Conservation (phyloP, 140 eudicot species). For the Bidens hawaiensis region DNA sequence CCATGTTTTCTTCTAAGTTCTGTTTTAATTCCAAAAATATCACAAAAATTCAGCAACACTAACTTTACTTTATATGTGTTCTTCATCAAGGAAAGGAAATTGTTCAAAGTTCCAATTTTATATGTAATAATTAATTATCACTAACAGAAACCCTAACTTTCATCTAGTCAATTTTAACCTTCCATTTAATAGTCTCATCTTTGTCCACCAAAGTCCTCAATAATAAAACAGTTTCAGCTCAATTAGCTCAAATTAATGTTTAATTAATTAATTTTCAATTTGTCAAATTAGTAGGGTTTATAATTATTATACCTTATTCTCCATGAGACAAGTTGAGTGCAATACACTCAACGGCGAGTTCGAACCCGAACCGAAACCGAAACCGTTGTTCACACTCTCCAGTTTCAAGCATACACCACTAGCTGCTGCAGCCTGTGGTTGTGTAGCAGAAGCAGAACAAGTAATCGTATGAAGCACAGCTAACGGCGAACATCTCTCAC, state of each 20-base stretch:
- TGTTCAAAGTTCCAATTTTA: too few relatives aligned
- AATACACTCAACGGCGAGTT: constrained; percentile 57
- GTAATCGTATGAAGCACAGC: constrained; percentile 83
- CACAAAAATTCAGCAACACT: too few relatives aligned
- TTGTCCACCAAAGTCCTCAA: constrained; percentile 41
- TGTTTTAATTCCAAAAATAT: too few relatives aligned
- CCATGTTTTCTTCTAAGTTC: too few relatives aligned
- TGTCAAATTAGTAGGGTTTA: too few relatives aligned
- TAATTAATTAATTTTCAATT: not conserved
- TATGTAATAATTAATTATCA: too few relatives aligned
- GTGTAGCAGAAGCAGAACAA: too few relatives aligned
- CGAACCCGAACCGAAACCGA: too few relatives aligned
- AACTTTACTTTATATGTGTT: too few relatives aligned
- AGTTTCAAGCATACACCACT: constrained; percentile 73
- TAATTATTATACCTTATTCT: constrained; percentile 92
- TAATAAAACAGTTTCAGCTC: constrained; percentile 21
- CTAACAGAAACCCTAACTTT: too few relatives aligned
- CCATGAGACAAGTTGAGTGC: constrained; percentile 93
- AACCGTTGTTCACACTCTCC: constrained; percentile 43
- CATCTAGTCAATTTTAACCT: too few relatives aligned
- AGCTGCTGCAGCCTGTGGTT: constrained; percentile 31
- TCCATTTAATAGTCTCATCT: constrained; percentile 25
- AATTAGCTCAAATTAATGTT: constrained; percentile 27
- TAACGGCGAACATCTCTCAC: constrained; percentile 95
- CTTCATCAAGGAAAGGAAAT: too few relatives aligned